phyloP scores from a whole-genome alignment of 768 basidiomycete genomes.

The Leccinellum rugosiceps region DNA sequence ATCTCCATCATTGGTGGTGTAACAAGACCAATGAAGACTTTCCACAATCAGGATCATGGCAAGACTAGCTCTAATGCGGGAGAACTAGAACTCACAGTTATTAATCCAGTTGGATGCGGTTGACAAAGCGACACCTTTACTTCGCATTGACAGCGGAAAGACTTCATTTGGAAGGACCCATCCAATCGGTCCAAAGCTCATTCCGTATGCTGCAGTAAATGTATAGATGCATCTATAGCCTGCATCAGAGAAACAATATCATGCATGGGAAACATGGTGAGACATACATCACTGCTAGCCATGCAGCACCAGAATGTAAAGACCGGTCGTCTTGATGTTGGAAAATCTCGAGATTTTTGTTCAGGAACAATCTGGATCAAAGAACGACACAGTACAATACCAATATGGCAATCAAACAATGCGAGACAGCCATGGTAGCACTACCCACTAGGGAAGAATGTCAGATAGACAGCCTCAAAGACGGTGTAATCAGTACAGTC shows the following conservation, averaged over 20 bases:
- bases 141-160: constrained; percentile 74
- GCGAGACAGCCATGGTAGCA: constrained; percentile 58
- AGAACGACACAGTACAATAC: constrained; percentile 33
- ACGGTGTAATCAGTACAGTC: not conserved
- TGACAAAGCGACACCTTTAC: constrained; percentile 78
- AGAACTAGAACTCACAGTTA: constrained; percentile 51
- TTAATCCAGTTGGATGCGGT: constrained; percentile 88
- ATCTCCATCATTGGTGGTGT: constrained; percentile 63
- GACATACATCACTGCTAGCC: constrained; percentile 65
- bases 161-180: constrained; percentile 87
- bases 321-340: constrained; percentile 56
- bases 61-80: not conserved
- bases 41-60: constrained; percentile 3
- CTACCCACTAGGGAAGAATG: constrained; percentile 45
- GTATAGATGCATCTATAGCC: constrained; percentile 56
- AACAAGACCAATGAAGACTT: constrained; percentile 73
- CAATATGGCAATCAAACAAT: constrained; percentile 61
- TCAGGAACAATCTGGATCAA: not conserved
- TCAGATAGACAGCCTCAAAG: not conserved
- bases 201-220: constrained; percentile 76
- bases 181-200: constrained; percentile 75
- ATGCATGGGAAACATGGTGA: not conserved
- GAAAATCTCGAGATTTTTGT: constrained; percentile 36
- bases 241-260: not conserved
- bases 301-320: constrained; percentile 54